phyloP scores from a whole-genome alignment of 306 rosid species.

The Cicer pinnatifidum region DNA sequence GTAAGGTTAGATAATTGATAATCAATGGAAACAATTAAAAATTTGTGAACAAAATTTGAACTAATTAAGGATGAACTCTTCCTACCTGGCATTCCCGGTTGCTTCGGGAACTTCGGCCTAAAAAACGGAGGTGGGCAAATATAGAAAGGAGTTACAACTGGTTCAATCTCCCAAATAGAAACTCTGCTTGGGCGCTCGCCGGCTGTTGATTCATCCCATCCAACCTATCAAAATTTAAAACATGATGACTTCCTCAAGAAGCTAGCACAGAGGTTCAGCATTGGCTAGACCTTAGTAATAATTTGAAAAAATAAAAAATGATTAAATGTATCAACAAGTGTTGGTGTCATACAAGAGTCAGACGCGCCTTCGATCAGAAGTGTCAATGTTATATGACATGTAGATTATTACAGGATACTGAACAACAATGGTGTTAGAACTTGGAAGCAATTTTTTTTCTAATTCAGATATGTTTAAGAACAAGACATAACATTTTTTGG shows the following conservation, averaged over 20 bases:
- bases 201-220: conserved; percentile 99
- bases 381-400: background rate
- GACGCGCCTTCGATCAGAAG: background rate
- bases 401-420: background rate
- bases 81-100: conserved; percentile 97
- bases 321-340: background rate
- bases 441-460: background rate
- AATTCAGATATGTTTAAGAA: background rate
- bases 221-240: conserved; percentile 66
- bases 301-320: background rate
- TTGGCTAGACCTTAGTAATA: background rate
- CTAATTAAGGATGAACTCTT: background rate
- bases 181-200: conserved; percentile 91
- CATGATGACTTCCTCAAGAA: conserved; percentile 10
- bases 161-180: conserved; percentile 94
- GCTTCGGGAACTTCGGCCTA: conserved; percentile 90
- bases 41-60: background rate
- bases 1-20: background rate
- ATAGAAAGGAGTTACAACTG: conserved; percentile 94
- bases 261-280: conserved; percentile 3
- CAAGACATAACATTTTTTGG: background rate
- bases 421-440: conserved; percentile 9
- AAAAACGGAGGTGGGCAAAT: conserved; percentile 98
- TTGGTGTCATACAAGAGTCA: background rate
- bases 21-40: background rate